phyloP scores from a whole-genome alignment of 2,329 filamentous ascomycete genomes.

The Bipolaris gigantea region DNA sequence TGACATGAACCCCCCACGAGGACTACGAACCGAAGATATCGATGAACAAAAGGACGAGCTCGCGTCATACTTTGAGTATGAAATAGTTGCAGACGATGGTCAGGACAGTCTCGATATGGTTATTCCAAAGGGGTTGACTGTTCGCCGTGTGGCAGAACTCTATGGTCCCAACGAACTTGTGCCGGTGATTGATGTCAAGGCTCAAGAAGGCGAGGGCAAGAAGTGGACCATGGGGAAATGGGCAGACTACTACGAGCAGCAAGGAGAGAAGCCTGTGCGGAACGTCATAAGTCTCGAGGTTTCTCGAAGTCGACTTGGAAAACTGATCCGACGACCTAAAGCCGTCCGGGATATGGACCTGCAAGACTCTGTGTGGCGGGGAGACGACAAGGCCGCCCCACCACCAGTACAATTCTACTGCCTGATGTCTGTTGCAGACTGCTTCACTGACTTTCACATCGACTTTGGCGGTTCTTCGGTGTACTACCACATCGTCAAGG shows the following conservation, averaged over 20 bases:
- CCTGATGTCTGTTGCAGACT: slow-evolving; percentile 71
- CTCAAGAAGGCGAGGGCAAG: slow-evolving; percentile 66
- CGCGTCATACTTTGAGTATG: slow-evolving; percentile 50
- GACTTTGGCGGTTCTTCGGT: slow-evolving; percentile 72
- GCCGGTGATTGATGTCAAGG: slow-evolving; percentile 71
- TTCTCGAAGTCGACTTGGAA: slow-evolving; percentile 64
- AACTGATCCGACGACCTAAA: slow-evolving; percentile 64
- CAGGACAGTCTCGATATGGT: slow-evolving; percentile 70
- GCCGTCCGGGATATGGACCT: slow-evolving; percentile 66
- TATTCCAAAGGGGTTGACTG: slow-evolving; percentile 65
- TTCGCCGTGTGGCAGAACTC: slow-evolving; percentile 64
- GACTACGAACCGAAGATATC: slow-evolving; percentile 20
- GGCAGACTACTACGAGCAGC: slow-evolving; percentile 69
- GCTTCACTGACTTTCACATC: slow-evolving; percentile 72
- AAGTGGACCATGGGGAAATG: slow-evolving; percentile 67
- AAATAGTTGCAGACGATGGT: slow-evolving; percentile 58
- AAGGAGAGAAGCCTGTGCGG: slow-evolving; percentile 62
- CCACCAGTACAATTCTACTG: slow-evolving; percentile 70
- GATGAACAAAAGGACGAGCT: slow-evolving; percentile 19
- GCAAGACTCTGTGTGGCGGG: slow-evolving; percentile 59
- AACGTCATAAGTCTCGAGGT: slow-evolving; percentile 73
- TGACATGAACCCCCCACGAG: slow-evolving; percentile 58
- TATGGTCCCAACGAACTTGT: slow-evolving; percentile 65
- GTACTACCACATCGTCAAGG: slow-evolving; percentile 70
- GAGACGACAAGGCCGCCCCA: slow-evolving; percentile 58